Evolutionary conservation across 1,284 basidiomycete species (phyloP), one percentile per base, ranked within the genome.

Genomic region (Porodaedalea pini): DNA sequence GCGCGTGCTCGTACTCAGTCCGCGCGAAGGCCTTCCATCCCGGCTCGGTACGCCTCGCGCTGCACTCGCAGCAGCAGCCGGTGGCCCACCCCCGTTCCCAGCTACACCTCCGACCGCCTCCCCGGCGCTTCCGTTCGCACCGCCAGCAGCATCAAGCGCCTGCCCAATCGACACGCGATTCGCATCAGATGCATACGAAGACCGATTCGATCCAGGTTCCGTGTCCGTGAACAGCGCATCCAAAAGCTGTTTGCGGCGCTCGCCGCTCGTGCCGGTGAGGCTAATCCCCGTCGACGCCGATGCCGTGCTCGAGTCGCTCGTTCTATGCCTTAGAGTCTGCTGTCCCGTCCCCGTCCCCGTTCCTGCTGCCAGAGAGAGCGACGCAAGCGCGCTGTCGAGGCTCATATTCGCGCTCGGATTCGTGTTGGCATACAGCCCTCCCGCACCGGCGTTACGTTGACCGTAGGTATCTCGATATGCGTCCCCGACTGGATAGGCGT

Each of bases 11-110:
- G 23, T 23, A 25, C 40, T 51, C n/a, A 59, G 27, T 13, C 52
- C 57, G 5, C 57, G 57, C 2, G 57, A 55, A n/a, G 57, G 57
- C 15, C 57, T 32, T 13, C 57, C 57, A 29, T 59, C 57, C 11
- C 51, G 39, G 31, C 57, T 59, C 17, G 57, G 57, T 2, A 59
- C 47, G 15, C 57, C 57, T n/a, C 56, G 40, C 17, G 45, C 29
- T 23, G 56, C 23, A 17, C 17, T 11, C 4, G 11, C 8, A 13
- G 5, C 19, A 8, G n/a, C 39, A 1, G 11, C 19, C 10, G 17
- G 21, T 13, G 25, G n/a, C 7, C n/a, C 29, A 21, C 15, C 10
- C 8, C 13, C 36, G 17, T 27, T 8, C 2, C 17, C 19, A 7
- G 39, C 13, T 4, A 17, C 51, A 21, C 13, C 4, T 3, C 40